Evolutionary conservation across 805 yeast genomes (phyloP).

Genomic region (Starmerella bombicola): DNA sequence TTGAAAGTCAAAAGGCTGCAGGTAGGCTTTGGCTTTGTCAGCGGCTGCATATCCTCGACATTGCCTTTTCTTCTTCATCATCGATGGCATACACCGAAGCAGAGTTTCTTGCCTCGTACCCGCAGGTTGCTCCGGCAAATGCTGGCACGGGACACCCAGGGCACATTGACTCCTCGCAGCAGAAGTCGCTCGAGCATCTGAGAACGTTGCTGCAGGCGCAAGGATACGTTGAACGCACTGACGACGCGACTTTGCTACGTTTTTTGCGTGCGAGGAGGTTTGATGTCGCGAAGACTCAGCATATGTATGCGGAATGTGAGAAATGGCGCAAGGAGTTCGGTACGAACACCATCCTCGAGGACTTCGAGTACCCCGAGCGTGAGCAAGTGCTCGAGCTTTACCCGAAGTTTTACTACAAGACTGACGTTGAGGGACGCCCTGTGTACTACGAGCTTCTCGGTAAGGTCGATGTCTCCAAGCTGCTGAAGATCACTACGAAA

Average conservation of each 20-base stretch:
- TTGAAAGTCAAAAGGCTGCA: too few species aligned
- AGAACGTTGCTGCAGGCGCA: constrained; percentile 44
- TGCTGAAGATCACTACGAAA: constrained; percentile 87
- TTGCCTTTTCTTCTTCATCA: too few species aligned
- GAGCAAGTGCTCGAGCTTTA: constrained; percentile 75
- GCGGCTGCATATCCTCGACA: too few species aligned
- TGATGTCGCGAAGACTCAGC: constrained; percentile 62
- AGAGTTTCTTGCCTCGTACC: constrained; percentile 39
- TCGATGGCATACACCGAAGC: constrained; percentile 15
- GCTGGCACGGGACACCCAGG: constrained; percentile 72
- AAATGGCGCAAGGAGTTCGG: constrained; percentile 84
- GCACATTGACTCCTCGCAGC: constrained; percentile 57
- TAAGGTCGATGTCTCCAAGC: constrained; percentile 71
- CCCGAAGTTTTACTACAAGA: constrained; percentile 96
- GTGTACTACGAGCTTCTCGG: constrained; percentile 91
- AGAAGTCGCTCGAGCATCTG: constrained; percentile 44
- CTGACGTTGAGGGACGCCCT: constrained; percentile 95
- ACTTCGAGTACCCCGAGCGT: constrained; percentile 89
- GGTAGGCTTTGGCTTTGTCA: too few species aligned
- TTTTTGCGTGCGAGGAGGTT: constrained; percentile 93
- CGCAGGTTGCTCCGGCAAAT: constrained; percentile 53
- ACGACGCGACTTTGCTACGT: constrained; percentile 70
- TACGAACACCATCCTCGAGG: constrained; percentile 70
- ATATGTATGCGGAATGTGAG: constrained; percentile 79
- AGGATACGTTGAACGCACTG: constrained; percentile 68